A percentile compares a stretch with the other conserved stretches of the same genome.
phyloP scores from a whole-genome alignment of 225 moss, liverwort and hornwort genomes.

The Climacium dendroides region DNA sequence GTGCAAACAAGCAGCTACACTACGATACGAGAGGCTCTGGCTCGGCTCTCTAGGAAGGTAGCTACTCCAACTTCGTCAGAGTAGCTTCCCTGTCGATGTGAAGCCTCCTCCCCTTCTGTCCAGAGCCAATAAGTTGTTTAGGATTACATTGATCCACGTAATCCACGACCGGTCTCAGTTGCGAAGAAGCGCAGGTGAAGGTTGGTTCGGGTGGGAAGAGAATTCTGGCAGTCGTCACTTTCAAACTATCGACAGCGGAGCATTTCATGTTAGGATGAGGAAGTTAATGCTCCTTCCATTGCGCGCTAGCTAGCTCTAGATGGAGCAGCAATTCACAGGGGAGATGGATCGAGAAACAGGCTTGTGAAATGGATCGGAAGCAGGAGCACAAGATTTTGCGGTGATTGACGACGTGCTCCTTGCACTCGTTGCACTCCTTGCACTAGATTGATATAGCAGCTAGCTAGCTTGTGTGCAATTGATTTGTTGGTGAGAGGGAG shows the following conservation, averaged over 20 bases:
- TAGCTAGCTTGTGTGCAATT: background rate
- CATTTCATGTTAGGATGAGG: background rate
- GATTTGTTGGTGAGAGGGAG: background rate
- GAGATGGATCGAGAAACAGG: background rate
- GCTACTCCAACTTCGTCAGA: background rate
- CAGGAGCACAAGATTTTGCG: background rate
- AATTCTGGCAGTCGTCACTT: background rate
- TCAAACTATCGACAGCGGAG: background rate
- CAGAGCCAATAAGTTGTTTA: background rate
- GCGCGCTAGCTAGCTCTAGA: background rate
- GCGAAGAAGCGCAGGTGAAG: background rate
- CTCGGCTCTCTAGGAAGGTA: background rate
- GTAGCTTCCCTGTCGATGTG: background rate
- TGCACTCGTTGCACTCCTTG: background rate
- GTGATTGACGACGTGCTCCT: background rate
- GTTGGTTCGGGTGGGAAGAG: background rate
- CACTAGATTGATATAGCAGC: background rate
- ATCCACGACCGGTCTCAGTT: background rate
- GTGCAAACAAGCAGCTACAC: background rate
- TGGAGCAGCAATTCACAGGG: background rate
- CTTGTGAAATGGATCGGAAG: background rate
- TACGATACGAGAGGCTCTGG: background rate
- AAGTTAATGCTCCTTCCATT: background rate
- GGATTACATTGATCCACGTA: background rate
- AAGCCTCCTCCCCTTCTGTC: background rate